These are phyloP conservation scores for Linnemannia schmuckeri DNA, from an alignment of 192 early-diverging fungal species.

Conservation along the genomic window DNA sequence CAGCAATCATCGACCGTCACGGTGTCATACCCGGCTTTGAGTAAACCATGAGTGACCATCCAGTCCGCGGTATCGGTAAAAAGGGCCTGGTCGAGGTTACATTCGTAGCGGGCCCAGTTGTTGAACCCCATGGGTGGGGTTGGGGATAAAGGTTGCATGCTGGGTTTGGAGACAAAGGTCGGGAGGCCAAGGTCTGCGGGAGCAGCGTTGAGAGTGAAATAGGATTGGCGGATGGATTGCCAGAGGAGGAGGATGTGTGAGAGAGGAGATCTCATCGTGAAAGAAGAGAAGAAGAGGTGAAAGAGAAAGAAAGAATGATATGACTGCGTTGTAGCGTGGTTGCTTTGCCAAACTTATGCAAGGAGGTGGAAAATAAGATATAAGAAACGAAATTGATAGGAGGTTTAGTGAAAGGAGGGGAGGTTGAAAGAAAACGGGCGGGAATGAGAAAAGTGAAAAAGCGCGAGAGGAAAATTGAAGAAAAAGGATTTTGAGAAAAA, in stretches of 20 bases:
- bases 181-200: constrained; percentile 28
- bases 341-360: background rate
- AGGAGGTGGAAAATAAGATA: background rate
- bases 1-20: constrained; percentile 74
- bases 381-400: background rate
- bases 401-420: background rate
- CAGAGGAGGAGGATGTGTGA: constrained; percentile 43
- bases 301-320: background rate
- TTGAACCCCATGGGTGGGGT: constrained; percentile 69
- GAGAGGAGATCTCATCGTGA: constrained; percentile 17
- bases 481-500: no score
- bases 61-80: constrained; percentile 64
- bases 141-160: constrained; percentile 1
- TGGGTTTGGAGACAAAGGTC: background rate
- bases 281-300: background rate
- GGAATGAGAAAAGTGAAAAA: background rate
- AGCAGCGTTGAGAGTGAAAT: background rate
- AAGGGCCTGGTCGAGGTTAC: constrained; percentile 64
- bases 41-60: constrained; percentile 57
- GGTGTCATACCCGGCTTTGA: constrained; percentile 65
- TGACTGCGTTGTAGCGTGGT: background rate
- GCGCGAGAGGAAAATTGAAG: background rate
- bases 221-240: constrained; percentile 29
- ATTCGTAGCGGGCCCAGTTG: constrained; percentile 69
- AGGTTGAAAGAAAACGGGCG: background rate